Base-by-base conservation (phyloP, 495 filamentous ascomycete species). In the Cladorrhinum samala region DNA sequence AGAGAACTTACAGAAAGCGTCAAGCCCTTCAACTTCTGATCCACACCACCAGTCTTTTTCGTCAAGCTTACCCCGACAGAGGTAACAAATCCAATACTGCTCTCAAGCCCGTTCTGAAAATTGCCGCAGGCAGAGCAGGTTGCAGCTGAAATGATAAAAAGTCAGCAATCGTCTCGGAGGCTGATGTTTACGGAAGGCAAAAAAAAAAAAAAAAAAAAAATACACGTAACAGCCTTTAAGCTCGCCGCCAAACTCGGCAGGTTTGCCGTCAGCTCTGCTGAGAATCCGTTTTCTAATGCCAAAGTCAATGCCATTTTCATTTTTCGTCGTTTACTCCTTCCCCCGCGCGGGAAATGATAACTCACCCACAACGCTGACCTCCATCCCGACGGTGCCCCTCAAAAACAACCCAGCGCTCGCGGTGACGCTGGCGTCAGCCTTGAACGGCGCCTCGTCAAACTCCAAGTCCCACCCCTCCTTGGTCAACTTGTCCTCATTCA, bases 301-400 rank as follows among this genome's bases (percentile, higher is more conserved):
- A 18, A 16, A 38, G 37, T 43, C 14, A 37, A 19, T 17, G 20
- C n/a, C 7, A 8, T 38, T 8, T 50, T 18, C n/a, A n/a, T n/a
- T n/a, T n/a, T n/a, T n/a, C n/a, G n/a, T n/a, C n/a, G n/a, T n/a
- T n/a, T n/a, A n/a, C n/a, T n/a, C n/a, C n/a, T n/a, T n/a, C n/a
- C n/a, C n/a, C n/a, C n/a, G n/a, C n/a, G n/a, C n/a, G n/a, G n/a
- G n/a, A n/a, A n/a, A 9, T 2, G 17, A 14, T 9, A 2, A 57
- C 49, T 47, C 30, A 58, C 56, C 56, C 20, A 60, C 38, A 37
- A 45, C 58, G 23, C 50, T 56, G 18, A 60, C 46, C 20, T 61
- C 58, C 25, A 61, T 11, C n/a, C 58, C 58, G 2, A 61, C 23
- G 7, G 41, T 43, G 2, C 54, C 45, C 25, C 38, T 54, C n/a